Percentiles rank a stretch among this genome's conserved stretches.
phyloP scores from a whole-genome alignment of 768 basidiomycete genomes.

The Lactarius pseudohatsudake region DNA sequence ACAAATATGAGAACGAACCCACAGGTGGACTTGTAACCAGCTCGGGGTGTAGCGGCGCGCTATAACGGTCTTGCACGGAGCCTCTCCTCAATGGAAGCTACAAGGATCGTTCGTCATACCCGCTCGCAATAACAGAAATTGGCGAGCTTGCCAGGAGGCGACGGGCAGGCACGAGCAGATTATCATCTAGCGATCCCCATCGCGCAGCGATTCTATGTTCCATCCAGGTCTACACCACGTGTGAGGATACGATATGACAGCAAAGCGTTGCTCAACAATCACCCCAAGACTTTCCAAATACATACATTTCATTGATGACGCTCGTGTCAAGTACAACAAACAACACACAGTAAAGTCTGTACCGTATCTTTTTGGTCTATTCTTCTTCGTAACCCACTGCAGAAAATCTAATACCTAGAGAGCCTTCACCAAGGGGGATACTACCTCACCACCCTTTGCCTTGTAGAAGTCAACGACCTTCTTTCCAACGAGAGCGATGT shows the following conservation, averaged over 20 bases:
- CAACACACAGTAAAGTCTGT: background rate
- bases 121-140: too few relatives aligned
- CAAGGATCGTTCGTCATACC: too few relatives aligned
- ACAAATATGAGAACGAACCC: too few relatives aligned
- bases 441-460: conserved; percentile 63
- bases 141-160: too few relatives aligned
- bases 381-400: background rate
- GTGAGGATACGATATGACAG: background rate
- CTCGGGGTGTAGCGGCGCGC: too few relatives aligned
- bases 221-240: background rate
- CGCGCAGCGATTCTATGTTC: too few relatives aligned
- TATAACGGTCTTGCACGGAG: too few relatives aligned
- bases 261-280: background rate
- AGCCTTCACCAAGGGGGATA: conserved; percentile 80
- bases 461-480: conserved; percentile 89
- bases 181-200: too few relatives aligned
- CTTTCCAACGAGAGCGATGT: conserved; percentile 79
- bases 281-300: background rate
- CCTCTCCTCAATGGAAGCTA: too few relatives aligned
- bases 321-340: conserved; percentile 2
- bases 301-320: conserved; percentile 8
- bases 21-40: too few relatives aligned
- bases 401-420: conserved; percentile 38
- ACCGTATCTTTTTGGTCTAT: background rate
- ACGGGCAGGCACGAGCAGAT: too few relatives aligned